Percentiles rank a stretch among this genome's conserved stretches.
Conservation (phyloP, 495 filamentous ascomycete species). For the Pseudevernia furfuracea region DNA sequence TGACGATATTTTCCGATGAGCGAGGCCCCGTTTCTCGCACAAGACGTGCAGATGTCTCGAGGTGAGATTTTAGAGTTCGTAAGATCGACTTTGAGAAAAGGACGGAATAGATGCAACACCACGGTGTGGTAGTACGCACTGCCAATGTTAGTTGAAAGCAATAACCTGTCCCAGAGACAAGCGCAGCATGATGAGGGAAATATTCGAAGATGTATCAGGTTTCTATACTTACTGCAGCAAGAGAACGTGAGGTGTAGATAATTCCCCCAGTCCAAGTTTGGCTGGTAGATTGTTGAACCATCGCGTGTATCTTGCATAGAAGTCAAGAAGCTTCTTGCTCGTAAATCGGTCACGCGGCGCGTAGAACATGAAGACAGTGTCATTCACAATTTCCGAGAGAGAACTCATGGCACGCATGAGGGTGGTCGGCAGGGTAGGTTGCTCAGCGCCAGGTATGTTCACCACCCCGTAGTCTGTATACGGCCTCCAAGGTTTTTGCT, state of each 20-base stretch:
- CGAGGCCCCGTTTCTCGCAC: constrained; percentile 28
- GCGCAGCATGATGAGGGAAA: background rate
- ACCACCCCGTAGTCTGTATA: constrained; percentile 22
- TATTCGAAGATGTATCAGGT: background rate
- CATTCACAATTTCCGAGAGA: constrained; percentile 39
- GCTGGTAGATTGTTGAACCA: constrained; percentile 38
- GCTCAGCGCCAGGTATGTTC: constrained; percentile 6
- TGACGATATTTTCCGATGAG: constrained; percentile 26
- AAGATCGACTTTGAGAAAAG: constrained; percentile 31
- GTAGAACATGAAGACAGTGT: constrained; percentile 40
- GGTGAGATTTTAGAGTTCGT: constrained; percentile 27
- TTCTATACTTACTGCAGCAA: constrained; percentile 35
- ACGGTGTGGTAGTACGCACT: constrained; percentile 34
- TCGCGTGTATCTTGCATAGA: constrained; percentile 34
- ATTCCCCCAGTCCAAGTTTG: constrained; percentile 29
- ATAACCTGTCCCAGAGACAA: background rate
- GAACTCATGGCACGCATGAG: constrained; percentile 32
- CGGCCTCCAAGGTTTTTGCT: constrained; percentile 30
- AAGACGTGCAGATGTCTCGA: constrained; percentile 29
- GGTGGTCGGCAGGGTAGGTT: constrained; percentile 20
- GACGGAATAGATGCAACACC: constrained; percentile 35
- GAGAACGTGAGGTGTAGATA: constrained; percentile 32
- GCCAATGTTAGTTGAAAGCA: constrained; percentile 5
- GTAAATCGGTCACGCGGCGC: constrained; percentile 40
- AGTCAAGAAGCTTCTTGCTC: constrained; percentile 32